Percentiles rank a stretch among this genome's conserved stretches.
Conservation (phyloP, 257 asterid genomes). For the Salvia splendens region DNA sequence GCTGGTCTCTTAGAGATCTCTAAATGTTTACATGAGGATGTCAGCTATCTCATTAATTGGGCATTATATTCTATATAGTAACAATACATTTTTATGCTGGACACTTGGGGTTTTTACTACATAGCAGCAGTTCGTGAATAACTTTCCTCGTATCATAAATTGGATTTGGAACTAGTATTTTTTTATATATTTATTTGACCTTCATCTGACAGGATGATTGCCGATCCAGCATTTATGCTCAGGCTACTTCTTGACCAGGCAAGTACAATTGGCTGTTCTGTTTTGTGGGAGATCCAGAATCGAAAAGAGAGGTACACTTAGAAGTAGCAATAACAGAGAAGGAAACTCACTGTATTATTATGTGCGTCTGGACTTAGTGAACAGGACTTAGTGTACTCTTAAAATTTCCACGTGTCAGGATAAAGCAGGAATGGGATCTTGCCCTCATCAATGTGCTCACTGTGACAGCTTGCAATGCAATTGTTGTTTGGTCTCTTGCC, state of each 20-base stretch:
- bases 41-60: not conserved
- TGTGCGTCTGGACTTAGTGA: conserved; percentile 22
- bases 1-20: not conserved
- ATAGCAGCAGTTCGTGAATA: not conserved
- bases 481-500: conserved; percentile 92
- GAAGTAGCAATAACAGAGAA: not conserved
- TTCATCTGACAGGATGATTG: conserved; percentile 77
- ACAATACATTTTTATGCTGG: not conserved
- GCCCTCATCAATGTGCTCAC: conserved; percentile 94
- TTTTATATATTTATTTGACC: conserved; percentile 21
- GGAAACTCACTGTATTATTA: not conserved
- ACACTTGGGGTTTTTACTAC: not conserved
- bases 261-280: conserved; percentile 88
- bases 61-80: not conserved
- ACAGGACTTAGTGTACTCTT: conserved; percentile 23
- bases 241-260: conserved; percentile 90
- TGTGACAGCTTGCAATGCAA: conserved; percentile 86
- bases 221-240: conserved; percentile 89
- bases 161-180: not conserved
- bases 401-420: conserved; percentile 48
- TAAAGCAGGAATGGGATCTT: conserved; percentile 98
- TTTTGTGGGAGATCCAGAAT: conserved; percentile 88
- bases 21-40: not conserved
- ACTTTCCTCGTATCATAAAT: conserved; percentile 3
- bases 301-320: conserved; percentile 82